phyloP scores from a whole-genome alignment of 192 early-diverging fungal species.

The Kappamyces sp. region DNA sequence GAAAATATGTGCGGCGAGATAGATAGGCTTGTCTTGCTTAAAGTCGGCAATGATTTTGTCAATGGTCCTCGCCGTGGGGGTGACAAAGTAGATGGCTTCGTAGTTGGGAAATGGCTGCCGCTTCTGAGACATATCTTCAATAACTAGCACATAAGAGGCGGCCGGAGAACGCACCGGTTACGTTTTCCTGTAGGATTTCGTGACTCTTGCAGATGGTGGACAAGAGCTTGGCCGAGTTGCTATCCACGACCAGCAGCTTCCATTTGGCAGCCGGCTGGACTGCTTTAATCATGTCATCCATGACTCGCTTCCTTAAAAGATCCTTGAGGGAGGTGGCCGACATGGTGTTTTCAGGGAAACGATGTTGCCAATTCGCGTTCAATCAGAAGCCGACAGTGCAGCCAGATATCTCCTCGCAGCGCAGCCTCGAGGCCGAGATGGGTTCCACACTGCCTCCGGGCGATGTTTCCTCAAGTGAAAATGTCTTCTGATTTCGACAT shows the following conservation, averaged over 20 bases:
- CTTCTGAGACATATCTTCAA: conserved; percentile 42
- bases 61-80: conserved; percentile 37
- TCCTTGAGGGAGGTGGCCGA: background rate
- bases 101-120: conserved; percentile 46
- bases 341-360: background rate
- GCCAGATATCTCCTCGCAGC: background rate
- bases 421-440: background rate
- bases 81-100: conserved; percentile 53
- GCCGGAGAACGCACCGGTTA: conserved; percentile 46
- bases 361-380: background rate
- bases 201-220: conserved; percentile 71
- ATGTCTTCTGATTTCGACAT: background rate
- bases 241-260: conserved; percentile 81
- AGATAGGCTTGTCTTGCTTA: conserved; percentile 32
- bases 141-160: conserved; percentile 22
- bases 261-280: conserved; percentile 66
- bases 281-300: conserved; percentile 69
- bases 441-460: background rate
- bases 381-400: background rate
- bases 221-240: conserved; percentile 63
- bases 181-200: conserved; percentile 70
- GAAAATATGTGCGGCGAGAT: conserved; percentile 41
- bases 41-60: conserved; percentile 50
- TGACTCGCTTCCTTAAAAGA: conserved; percentile 18
- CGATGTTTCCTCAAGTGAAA: background rate